phyloP scores from a whole-genome alignment of 179 eudicot species.

The Dionaea muscipula region DNA sequence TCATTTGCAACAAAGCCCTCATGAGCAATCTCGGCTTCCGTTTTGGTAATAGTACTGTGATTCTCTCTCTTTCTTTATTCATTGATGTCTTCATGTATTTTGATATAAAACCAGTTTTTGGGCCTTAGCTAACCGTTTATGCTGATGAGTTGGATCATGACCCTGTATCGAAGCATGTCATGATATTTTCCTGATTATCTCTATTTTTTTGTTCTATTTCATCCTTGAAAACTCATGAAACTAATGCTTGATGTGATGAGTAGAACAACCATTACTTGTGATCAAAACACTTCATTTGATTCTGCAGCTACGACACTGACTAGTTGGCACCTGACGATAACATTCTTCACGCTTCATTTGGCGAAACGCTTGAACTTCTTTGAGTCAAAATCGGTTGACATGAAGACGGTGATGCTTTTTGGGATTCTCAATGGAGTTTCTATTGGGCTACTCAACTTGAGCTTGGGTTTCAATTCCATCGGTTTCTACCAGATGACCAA shows the following conservation, averaged over 20 bases:
- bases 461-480: slow-evolving; percentile 85
- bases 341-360: slow-evolving; percentile 67
- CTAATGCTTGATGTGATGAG: too few species aligned
- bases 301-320: slow-evolving; percentile 77
- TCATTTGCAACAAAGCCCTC: slow-evolving; percentile 12
- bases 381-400: slow-evolving; percentile 62
- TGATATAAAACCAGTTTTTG: too few species aligned
- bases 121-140: too few species aligned
- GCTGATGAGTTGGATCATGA: too few species aligned
- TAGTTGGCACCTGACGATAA: slow-evolving; percentile 92
- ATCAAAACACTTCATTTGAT: neutral
- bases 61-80: too few species aligned
- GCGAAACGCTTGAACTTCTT: slow-evolving; percentile 71
- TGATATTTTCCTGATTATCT: too few species aligned
- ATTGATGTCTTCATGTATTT: too few species aligned
- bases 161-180: too few species aligned
- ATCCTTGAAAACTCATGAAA: too few species aligned
- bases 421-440: slow-evolving; percentile 79
- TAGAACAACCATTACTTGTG: too few species aligned
- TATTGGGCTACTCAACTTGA: slow-evolving; percentile 78
- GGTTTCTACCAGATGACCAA: slow-evolving; percentile 98
- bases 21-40: slow-evolving; percentile 20
- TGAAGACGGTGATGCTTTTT: slow-evolving; percentile 68
- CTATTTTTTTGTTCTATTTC: too few species aligned
- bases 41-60: slow-evolving; percentile 5